Percentiles rank a stretch among this genome's conserved stretches.
Evolutionary conservation across 805 yeast species (phyloP).

Genomic region (Hanseniaspora guilliermondii): DNA sequence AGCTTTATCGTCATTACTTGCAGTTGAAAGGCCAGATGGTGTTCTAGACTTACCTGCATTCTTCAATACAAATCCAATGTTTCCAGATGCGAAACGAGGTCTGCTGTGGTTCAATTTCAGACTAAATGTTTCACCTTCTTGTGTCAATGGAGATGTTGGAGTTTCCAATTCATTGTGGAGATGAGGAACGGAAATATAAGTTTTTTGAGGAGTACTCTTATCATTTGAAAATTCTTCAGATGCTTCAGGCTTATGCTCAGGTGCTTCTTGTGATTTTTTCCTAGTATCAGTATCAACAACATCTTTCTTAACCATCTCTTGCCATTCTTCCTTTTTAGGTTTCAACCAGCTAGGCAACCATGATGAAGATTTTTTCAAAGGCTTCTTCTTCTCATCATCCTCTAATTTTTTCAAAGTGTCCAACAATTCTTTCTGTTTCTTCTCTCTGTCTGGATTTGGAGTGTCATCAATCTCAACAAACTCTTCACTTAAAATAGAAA

Average conservation of each 20-base stretch:
- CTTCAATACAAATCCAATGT: conserved; percentile 10
- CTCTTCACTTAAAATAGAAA: conserved; percentile 79
- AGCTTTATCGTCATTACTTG: not conserved
- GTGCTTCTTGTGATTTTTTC: not conserved
- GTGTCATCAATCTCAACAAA: conserved; percentile 85
- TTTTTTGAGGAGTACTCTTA: not conserved
- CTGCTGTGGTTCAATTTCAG: not conserved
- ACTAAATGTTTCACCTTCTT: conserved; percentile 12
- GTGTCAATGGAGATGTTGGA: not conserved
- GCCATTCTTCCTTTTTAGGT: conserved; percentile 48
- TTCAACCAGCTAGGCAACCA: conserved; percentile 38
- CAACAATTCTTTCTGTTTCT: conserved; percentile 70
- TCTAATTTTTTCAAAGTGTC: conserved; percentile 52
- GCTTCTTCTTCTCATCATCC: conserved; percentile 58
- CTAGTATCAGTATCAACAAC: conserved; percentile 14
- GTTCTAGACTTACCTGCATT: conserved; percentile 9
- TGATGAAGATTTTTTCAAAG: conserved; percentile 25
- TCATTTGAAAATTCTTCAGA: not conserved
- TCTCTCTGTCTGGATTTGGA: conserved; percentile 77
- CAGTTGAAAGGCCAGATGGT: not conserved
- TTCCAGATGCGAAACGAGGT: conserved; percentile 14
- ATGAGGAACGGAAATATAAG: not conserved
- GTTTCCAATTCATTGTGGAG: not conserved
- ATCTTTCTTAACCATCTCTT: conserved; percentile 44
- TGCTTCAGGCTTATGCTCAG: not conserved